Percentiles rank a stretch among this genome's conserved stretches.
These are phyloP conservation scores for Cyclocybe cylindracea DNA, from an alignment of 768 basidiomycete species.

Conservation along the genomic window DNA sequence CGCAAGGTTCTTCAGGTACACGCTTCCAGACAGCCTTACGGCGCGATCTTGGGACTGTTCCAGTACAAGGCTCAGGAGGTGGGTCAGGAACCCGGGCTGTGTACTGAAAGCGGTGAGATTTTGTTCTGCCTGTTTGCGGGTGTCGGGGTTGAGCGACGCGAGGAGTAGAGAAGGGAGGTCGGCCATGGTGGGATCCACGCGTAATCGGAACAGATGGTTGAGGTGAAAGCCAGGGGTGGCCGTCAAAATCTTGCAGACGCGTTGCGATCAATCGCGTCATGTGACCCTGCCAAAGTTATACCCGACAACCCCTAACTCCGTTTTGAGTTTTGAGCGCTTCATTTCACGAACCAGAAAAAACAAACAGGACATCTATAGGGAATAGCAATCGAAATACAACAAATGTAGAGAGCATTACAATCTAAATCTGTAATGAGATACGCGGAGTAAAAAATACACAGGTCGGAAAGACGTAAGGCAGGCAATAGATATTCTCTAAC, in stretches of 20 bases:
- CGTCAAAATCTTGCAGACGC: constrained; percentile 17
- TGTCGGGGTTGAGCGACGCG: constrained; percentile 67
- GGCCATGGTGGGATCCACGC: constrained; percentile 48
- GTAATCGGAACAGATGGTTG: constrained; percentile 2
- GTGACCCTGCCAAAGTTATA: constrained; percentile 6
- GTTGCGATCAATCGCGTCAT: constrained; percentile 13
- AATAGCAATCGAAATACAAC: not conserved
- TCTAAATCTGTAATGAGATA: not conserved
- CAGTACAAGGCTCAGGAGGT: constrained; percentile 79
- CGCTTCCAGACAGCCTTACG: constrained; percentile 79
- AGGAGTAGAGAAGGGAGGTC: constrained; percentile 70
- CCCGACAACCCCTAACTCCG: not conserved
- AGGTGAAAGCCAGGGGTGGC: constrained; percentile 7
- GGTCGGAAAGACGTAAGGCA: too few species aligned
- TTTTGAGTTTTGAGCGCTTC: not conserved
- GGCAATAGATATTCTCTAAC: too few species aligned
- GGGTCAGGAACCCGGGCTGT: constrained; percentile 77
- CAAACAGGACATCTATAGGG: not conserved
- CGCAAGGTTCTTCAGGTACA: constrained; percentile 91
- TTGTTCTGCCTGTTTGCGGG: constrained; percentile 81
- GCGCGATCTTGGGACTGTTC: constrained; percentile 66
- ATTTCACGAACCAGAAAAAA: not conserved
- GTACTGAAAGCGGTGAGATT: constrained; percentile 64
- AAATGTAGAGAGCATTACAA: not conserved
- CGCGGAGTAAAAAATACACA: not conserved